Percentiles rank a stretch among this genome's conserved stretches.
Evolutionary conservation across 805 yeast genomes (phyloP).

Genomic region (Kregervanrija pseudodelftensis): DNA sequence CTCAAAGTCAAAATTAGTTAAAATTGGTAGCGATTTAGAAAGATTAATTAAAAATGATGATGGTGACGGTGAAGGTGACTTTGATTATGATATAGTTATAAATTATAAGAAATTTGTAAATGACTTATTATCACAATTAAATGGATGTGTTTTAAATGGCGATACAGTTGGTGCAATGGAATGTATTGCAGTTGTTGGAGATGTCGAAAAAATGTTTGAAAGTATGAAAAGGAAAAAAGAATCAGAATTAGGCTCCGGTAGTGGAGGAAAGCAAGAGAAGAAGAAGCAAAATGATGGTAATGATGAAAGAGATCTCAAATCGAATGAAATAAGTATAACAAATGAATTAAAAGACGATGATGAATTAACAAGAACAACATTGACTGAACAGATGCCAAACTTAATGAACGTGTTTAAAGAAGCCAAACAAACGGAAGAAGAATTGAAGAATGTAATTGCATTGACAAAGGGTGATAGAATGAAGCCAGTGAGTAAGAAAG

Average conservation of each 20-base stretch:
- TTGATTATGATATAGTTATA: conserved; percentile 34
- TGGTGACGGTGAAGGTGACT: conserved; percentile 5
- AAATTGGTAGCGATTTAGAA: conserved; percentile 58
- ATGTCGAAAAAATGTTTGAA: conserved; percentile 70
- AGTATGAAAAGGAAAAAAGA: conserved; percentile 31
- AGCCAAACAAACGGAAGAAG: conserved; percentile 33
- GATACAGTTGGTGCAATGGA: conserved; percentile 57
- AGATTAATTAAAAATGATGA: conserved; percentile 25
- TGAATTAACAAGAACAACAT: conserved; percentile 32
- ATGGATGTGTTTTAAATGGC: conserved; percentile 42
- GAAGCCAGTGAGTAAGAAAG: background rate
- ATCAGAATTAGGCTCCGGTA: background rate
- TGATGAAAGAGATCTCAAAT: background rate
- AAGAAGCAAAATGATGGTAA: background rate
- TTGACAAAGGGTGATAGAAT: background rate
- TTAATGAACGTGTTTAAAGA: conserved; percentile 56
- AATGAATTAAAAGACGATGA: conserved; percentile 3
- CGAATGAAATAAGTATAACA: background rate
- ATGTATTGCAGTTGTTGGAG: conserved; percentile 58
- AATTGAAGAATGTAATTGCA: conserved; percentile 21
- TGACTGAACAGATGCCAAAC: conserved; percentile 59
- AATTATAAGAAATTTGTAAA: conserved; percentile 56
- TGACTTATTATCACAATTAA: conserved; percentile 50
- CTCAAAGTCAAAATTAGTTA: conserved; percentile 57
- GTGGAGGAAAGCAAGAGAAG: no score